These are phyloP conservation scores for Prunus armeniaca DNA, from an alignment of 306 rosid genomes.

Conservation along the genomic window DNA sequence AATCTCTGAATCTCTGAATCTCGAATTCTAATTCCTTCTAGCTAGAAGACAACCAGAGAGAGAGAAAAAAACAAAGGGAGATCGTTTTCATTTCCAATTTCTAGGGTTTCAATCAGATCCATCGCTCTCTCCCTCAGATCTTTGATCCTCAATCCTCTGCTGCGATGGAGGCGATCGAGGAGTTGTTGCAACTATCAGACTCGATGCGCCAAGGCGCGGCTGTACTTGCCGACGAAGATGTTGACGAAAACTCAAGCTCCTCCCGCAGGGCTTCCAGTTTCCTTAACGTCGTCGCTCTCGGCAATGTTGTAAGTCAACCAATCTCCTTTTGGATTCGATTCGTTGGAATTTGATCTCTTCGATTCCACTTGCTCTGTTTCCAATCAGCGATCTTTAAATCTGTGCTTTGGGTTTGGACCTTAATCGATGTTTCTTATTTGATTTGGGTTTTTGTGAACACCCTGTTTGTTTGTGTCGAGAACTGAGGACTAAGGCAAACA, in stretches of 20 bases:
- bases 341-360: not conserved
- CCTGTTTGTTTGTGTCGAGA: not conserved
- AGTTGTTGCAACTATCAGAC: slow-evolving; percentile 73
- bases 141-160: slow-evolving; percentile 22
- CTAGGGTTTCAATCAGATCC: slow-evolving; percentile 37
- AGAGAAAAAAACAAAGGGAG: not conserved
- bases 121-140: slow-evolving; percentile 25
- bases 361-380: not conserved
- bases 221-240: slow-evolving; percentile 87
- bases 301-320: slow-evolving; percentile 76
- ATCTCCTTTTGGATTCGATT: not conserved
- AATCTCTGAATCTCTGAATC: not conserved
- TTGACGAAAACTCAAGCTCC: slow-evolving; percentile 62
- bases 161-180: slow-evolving; percentile 95
- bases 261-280: slow-evolving; percentile 79
- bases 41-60: not conserved
- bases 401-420: not conserved
- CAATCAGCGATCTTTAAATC: slow-evolving; percentile 21
- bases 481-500: not conserved
- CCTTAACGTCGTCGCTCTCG: slow-evolving; percentile 90
- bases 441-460: not conserved
- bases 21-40: not conserved
- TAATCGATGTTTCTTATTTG: too few relatives aligned
- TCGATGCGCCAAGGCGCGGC: slow-evolving; percentile 92
- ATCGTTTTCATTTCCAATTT: slow-evolving; percentile 22